phyloP scores from a whole-genome alignment of 176 grass and related monocot genomes.

The Themeda triandra region DNA sequence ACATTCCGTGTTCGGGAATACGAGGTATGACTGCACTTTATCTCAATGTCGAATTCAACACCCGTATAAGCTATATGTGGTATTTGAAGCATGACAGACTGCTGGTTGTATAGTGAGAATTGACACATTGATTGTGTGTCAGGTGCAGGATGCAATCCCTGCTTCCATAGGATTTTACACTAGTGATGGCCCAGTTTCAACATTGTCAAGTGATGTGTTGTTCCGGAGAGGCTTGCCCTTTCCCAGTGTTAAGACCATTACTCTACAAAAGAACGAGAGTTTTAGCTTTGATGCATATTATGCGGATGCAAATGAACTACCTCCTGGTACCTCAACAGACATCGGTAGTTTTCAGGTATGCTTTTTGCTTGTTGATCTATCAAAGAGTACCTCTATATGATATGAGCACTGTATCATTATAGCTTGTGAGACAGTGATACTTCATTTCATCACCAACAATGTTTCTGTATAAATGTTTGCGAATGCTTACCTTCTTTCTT shows the following conservation, averaged over 20 bases:
- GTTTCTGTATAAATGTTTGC: conserved; percentile 14
- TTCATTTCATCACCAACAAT: conserved; percentile 3
- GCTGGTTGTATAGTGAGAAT: background rate
- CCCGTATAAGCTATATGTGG: background rate
- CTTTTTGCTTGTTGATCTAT: background rate
- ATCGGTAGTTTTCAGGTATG: conserved; percentile 85
- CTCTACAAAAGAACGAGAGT: conserved; percentile 41
- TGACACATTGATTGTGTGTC: conserved; percentile 12
- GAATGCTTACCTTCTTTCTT: background rate
- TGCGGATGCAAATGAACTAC: conserved; percentile 69
- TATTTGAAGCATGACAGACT: conserved; percentile 19
- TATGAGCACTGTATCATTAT: background rate
- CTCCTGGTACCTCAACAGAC: conserved; percentile 50
- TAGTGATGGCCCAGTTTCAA: conserved; percentile 63
- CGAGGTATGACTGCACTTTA: conserved; percentile 51
- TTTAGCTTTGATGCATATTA: conserved; percentile 92
- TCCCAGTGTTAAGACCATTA: conserved; percentile 84
- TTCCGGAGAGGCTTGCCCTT: conserved; percentile 72
- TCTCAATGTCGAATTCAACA: background rate
- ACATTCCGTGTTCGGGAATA: conserved; percentile 85
- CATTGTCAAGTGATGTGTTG: conserved; percentile 49
- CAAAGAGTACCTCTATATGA: background rate
- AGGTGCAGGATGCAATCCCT: conserved; percentile 90
- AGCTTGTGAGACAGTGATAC: background rate
- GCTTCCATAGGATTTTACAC: conserved; percentile 69